Base-by-base conservation (phyloP, 345 rosid species). In the Arabis hirsuta region DNA sequence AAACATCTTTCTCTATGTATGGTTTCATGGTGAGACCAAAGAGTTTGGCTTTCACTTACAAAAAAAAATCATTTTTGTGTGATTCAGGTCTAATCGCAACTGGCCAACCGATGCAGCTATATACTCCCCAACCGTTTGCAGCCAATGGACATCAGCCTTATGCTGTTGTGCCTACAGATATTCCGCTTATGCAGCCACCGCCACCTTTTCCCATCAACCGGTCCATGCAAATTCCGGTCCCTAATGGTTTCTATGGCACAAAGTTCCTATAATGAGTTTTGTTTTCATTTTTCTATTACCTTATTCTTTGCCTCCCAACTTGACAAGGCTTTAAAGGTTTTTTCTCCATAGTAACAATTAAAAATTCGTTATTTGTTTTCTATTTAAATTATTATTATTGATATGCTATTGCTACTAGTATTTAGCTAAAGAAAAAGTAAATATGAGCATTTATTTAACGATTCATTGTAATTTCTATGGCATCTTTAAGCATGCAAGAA, bases 161-260 rank as follows among this genome's bases (percentile, higher is more conserved):
- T 41, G 65, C 80, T 5, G 63, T 41, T 13, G 31, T 78, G 76
- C 78, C 85, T 29, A 48, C 67, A 46, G 82, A 81, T 57, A 54
- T 80, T 67, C 83, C 84, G 5, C 66, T 70, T 46, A 52, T 87
- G 76, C 90, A 87, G 45, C 75, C 86, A 10, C 81, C 82, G 3
- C 41, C 41, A 36, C 41, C 41, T 34, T 67, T 78, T 50, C 81
- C 88, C 0, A 46, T 64, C 10, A 79, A 71, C 62, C 68, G 57
- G 24, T 65, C 82, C 44, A 57, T 72, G 34, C 82, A 75, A 48
- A 58, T 77, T 19, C 84, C 85, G 0, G 85, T 81, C 45, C 72
- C 87, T 5, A 84, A 77, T 60, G 76, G 79, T 62, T 71, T 73
- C 52, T 78, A 54, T 53, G 56, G 71, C 62, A 43, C 87, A 55